Base-by-base conservation (phyloP, 208 protist species). In the Phytomonas francai region DNA sequence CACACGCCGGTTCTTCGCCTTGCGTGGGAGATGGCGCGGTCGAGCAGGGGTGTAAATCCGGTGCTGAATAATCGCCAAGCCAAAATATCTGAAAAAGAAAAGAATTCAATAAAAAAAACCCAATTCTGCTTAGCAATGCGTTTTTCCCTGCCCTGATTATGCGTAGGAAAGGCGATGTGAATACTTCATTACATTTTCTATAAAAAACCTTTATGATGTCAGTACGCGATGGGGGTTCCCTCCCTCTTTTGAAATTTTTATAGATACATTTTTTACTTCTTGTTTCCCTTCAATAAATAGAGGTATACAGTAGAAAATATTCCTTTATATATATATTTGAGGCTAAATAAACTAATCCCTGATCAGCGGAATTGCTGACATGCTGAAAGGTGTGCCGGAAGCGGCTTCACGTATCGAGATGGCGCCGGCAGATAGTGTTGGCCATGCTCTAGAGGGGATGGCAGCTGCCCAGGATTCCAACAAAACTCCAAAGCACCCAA, bases 1-100 rank as follows among this genome's bases (percentile, higher is more conserved):
- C 36, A 71, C 80, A 6, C 73, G 77, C 33, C 63, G 57, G 33
- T 85, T 70, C 70, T 85, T 85, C 59, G 65, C 80, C 0, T 60
- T 65, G 28, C 70, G 70, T 6, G 77, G 77, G 45, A 54, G 1
- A 54, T 54, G 45, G 45, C 45, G 45, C 25, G 45, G 45, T 7
- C 45, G 45, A 54, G 45, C 19, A 54, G 45, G 45, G 22, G 19
- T 54, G 3, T 25, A 25, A 25, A 22, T 22, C 45, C 11, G 45
- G 6, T 19, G 45, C 19, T 54, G 19, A 54, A 54, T 54, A 54
- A 25, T 19, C 6, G 6, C 8, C 6, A 6, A 54, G 19, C 4
- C 45, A 54, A 54, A 25, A 25, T 25, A 54, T 54, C 19, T 25
- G 11, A 5, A 7, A 54, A 54, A 25, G 45, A 22, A 19, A 54